A percentile compares a stretch with the other conserved stretches of the same genome.
phyloP scores from a whole-genome alignment of 495 filamentous ascomycete species.

The Trichoderma orchidacearum region DNA sequence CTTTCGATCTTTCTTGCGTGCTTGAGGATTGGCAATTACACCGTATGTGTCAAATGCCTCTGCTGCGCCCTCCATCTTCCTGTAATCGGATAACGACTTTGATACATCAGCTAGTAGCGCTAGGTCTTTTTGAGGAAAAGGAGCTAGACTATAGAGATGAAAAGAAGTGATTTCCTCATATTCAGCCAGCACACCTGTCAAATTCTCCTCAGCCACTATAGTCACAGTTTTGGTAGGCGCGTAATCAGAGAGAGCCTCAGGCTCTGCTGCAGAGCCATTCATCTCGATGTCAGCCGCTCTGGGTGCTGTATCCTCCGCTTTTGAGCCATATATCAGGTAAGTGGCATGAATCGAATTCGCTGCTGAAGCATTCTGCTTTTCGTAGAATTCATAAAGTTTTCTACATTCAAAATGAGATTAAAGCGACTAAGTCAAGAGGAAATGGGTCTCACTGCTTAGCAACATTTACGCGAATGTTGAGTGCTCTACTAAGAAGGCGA shows the following conservation, averaged over 20 bases:
- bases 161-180: slow-evolving; percentile 62
- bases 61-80: slow-evolving; percentile 47
- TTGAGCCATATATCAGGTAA: slow-evolving; percentile 65
- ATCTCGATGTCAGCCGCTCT: slow-evolving; percentile 57
- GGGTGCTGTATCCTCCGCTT: slow-evolving; percentile 19
- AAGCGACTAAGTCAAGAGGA: neutral
- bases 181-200: slow-evolving; percentile 54
- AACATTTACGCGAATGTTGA: slow-evolving; percentile 58
- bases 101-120: slow-evolving; percentile 60
- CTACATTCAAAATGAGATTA: slow-evolving; percentile 26
- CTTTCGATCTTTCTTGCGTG: neutral
- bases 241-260: slow-evolving; percentile 29
- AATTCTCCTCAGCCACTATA: slow-evolving; percentile 66
- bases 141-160: slow-evolving; percentile 77
- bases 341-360: slow-evolving; percentile 69
- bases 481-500: slow-evolving; percentile 52
- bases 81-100: slow-evolving; percentile 25
- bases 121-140: slow-evolving; percentile 48
- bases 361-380: slow-evolving; percentile 61
- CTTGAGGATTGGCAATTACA: slow-evolving; percentile 46
- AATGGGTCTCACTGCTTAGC: slow-evolving; percentile 53
- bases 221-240: slow-evolving; percentile 43
- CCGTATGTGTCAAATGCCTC: slow-evolving; percentile 48
- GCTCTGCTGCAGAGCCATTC: slow-evolving; percentile 52
- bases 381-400: slow-evolving; percentile 85